Conservation (phyloP, 2,329 filamentous ascomycete genomes). For the Zymoseptoria tritici region DNA sequence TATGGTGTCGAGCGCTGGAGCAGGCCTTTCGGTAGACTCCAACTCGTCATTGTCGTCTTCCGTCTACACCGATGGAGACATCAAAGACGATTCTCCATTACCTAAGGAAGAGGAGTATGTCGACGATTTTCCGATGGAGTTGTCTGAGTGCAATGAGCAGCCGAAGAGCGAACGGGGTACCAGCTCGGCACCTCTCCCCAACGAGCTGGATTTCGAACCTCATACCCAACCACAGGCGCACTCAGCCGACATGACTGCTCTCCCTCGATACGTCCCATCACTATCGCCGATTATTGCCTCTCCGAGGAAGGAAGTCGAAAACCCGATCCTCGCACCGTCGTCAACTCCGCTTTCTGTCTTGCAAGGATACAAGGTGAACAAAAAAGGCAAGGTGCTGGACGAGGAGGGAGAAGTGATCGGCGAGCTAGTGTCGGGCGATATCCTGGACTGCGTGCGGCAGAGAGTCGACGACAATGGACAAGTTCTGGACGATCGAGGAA, state of each 20-base stretch:
- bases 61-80: slow-evolving; percentile 2
- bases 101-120: slow-evolving; percentile 9
- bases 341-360: slow-evolving; percentile 34
- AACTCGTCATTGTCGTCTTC: not conserved
- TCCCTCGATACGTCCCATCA: not conserved
- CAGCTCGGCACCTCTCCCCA: not conserved
- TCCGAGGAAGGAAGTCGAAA: slow-evolving; percentile 2
- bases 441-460: slow-evolving; percentile 39
- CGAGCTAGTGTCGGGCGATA: slow-evolving; percentile 40
- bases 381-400: slow-evolving; percentile 44
- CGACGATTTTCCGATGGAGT: slow-evolving; percentile 8
- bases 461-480: slow-evolving; percentile 41
- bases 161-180: slow-evolving; percentile 11
- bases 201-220: not conserved
- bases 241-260: not conserved
- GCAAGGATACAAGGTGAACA: slow-evolving; percentile 49
- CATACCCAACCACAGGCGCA: not conserved
- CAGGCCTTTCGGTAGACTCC: not conserved
- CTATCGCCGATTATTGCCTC: not conserved
- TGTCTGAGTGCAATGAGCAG: slow-evolving; percentile 9
- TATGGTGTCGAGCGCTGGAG: not conserved
- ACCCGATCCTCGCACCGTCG: slow-evolving; percentile 15
- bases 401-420: slow-evolving; percentile 43
- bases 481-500: slow-evolving; percentile 41
- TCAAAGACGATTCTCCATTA: slow-evolving; percentile 6